phyloP scores from a whole-genome alignment of 2,329 filamentous ascomycete genomes.

The Cladosporium sp. region DNA sequence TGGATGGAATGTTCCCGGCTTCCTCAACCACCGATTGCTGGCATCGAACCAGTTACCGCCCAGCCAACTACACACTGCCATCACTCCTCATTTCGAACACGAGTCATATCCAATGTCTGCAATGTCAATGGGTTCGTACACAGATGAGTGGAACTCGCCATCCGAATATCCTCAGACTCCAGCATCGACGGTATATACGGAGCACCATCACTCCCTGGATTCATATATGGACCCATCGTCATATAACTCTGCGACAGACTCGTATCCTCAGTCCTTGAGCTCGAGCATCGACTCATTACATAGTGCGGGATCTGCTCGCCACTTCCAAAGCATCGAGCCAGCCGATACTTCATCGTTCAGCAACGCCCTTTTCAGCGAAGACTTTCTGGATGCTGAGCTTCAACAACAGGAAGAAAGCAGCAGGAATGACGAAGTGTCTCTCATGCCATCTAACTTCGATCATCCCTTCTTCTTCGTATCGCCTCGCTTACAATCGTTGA shows the following conservation, averaged over 20 bases:
- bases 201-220: constrained; percentile 12
- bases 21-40: constrained; percentile 30
- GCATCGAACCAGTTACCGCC: constrained; percentile 33
- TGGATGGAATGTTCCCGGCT: constrained; percentile 37
- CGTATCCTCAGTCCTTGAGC: constrained; percentile 31
- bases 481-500: constrained; percentile 77
- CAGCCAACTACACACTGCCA: constrained; percentile 40
- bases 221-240: constrained; percentile 9
- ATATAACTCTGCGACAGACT: constrained; percentile 28
- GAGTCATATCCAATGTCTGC: constrained; percentile 41
- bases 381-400: constrained; percentile 15
- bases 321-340: neutral
- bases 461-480: constrained; percentile 55
- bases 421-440: constrained; percentile 18
- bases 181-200: constrained; percentile 30
- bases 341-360: constrained; percentile 1
- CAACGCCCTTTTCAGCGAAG: constrained; percentile 10
- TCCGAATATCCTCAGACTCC: constrained; percentile 46
- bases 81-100: constrained; percentile 39
- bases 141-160: constrained; percentile 46
- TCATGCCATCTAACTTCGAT: constrained; percentile 30
- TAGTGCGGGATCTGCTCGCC: constrained; percentile 23
- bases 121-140: constrained; percentile 44
- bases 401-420: constrained; percentile 20
- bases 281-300: constrained; percentile 45